Evolutionary conservation across 169 alveolate genomes (phyloP), one percentile per base, ranked within the genome.

Genomic region (Cryptosporidium meleagridis): DNA sequence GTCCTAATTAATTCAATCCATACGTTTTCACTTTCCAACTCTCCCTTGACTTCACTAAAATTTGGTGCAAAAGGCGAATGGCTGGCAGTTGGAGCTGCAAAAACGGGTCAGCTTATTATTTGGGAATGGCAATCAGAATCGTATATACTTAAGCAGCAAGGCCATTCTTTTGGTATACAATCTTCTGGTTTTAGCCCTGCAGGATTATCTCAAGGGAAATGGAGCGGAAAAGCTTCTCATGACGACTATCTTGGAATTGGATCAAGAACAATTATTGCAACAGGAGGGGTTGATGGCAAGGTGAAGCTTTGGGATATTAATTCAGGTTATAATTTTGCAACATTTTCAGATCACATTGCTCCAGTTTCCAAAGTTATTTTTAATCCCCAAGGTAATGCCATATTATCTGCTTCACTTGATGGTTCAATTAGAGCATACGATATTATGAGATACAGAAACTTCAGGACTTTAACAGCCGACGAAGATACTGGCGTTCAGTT

Each of bases 111-210:
- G 94, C 87, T 98, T 31, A 94, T 98, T 18, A 98, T 98, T 39
- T 98, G 99, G 99, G 99, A 98, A 92, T 98, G 99, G 99, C 96
- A 97, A 91, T 96, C 99, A 70, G 99, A 98, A 86, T 95, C 99
- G 16, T 98, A 96, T 85, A 95, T 98, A 21, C 93, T 98, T 91
- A 97, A 97, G 85, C 98, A 98, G 93, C 97, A 96, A 93, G 99
- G 99, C 21, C 98, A 96, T 71, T 94, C 92, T 65, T 92, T 91
- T 58, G 98, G 97, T 65, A 91, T 96, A 18, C 73, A 80, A 37
- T 80, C 69, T 26, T 37, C 75, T 14, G 31, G 69, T 37, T 80
- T 80, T 44, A 65, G 89, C 62, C 89, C 89, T 0, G 89, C 52
- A 45, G 89, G 89, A 26, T 44, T 80, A 35, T 33, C 59, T 37